Percentiles rank a stretch among this genome's conserved stretches.
Evolutionary conservation across 768 basidiomycete species (phyloP).

Genomic region (Chiua virens): DNA sequence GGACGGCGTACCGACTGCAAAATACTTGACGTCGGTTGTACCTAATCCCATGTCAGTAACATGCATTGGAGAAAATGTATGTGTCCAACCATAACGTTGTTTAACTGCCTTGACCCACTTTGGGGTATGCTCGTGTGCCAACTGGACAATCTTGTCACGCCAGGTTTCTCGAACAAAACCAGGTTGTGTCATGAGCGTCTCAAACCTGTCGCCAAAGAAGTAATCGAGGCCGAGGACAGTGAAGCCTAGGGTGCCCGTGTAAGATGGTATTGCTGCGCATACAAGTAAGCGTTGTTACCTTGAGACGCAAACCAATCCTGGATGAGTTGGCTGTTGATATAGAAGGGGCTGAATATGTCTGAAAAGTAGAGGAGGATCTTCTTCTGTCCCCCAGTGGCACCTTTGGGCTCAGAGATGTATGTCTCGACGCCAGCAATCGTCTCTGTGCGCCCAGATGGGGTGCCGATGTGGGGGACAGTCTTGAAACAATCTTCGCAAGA

Average conservation of each 20-base stretch:
- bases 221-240: conserved; percentile 61
- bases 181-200: conserved; percentile 38
- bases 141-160: conserved; percentile 35
- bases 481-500: conserved; percentile 54
- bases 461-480: conserved; percentile 52
- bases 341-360: conserved; percentile 62
- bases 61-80: not conserved
- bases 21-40: too few species aligned
- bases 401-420: conserved; percentile 51
- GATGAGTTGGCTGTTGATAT: conserved; percentile 54
- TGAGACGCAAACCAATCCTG: conserved; percentile 65
- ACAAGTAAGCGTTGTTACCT: conserved; percentile 35
- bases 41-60: too few species aligned
- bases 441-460: conserved; percentile 39
- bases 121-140: conserved; percentile 42
- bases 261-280: not conserved
- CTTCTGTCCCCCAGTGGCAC: conserved; percentile 18
- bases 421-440: conserved; percentile 43
- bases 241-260: conserved; percentile 41
- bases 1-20: too few species aligned
- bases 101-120: conserved; percentile 54
- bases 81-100: conserved; percentile 43
- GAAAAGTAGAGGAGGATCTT: conserved; percentile 58
- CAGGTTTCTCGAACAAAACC: conserved; percentile 42
- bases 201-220: conserved; percentile 58